phyloP scores from a whole-genome alignment of 805 yeast species.

The Komagataella ulmi region DNA sequence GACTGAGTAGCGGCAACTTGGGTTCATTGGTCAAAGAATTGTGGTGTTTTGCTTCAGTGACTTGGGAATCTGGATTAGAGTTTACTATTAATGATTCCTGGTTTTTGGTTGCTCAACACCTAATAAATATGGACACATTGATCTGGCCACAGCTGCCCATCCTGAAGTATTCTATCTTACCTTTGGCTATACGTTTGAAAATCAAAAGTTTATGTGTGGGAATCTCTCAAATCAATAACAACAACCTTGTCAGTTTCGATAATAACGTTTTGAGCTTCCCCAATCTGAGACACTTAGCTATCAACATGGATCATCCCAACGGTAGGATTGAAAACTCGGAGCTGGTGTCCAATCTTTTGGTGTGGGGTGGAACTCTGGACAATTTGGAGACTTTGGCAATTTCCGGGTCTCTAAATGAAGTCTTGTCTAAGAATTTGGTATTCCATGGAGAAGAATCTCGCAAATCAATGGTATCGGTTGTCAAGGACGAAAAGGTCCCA shows the following conservation, averaged over 20 bases:
- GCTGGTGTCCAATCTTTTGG: slow-evolving; percentile 1
- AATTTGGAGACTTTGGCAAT: slow-evolving; percentile 2
- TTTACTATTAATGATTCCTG: slow-evolving; percentile 5
- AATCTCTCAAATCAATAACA: not conserved
- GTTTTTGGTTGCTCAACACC: slow-evolving; percentile 3
- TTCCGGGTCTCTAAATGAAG: not conserved
- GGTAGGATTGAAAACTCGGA: not conserved
- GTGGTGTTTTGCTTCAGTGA: slow-evolving; percentile 4
- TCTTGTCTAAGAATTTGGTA: not conserved
- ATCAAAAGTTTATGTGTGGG: slow-evolving; percentile 3
- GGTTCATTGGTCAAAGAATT: slow-evolving; percentile 2
- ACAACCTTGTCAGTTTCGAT: slow-evolving; percentile 2
- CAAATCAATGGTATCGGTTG: not conserved
- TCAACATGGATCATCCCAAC: slow-evolving; percentile 1
- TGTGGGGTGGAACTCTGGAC: slow-evolving; percentile 2
- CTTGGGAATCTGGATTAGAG: slow-evolving; percentile 1
- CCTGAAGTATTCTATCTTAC: slow-evolving; percentile 3
- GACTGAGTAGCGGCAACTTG: slow-evolving; percentile 4
- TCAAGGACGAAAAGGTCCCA: not conserved
- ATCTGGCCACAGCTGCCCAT: slow-evolving; percentile 6
- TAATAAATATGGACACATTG: slow-evolving; percentile 1
- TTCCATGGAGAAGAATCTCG: not conserved
- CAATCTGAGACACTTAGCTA: slow-evolving; percentile 2
- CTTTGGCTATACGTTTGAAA: not conserved
- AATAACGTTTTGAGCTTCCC: slow-evolving; percentile 4